A percentile compares a stretch with the other conserved stretches of the same genome.
Evolutionary conservation across 495 filamentous ascomycete species (phyloP).

Genomic region (Penicillium soppii): DNA sequence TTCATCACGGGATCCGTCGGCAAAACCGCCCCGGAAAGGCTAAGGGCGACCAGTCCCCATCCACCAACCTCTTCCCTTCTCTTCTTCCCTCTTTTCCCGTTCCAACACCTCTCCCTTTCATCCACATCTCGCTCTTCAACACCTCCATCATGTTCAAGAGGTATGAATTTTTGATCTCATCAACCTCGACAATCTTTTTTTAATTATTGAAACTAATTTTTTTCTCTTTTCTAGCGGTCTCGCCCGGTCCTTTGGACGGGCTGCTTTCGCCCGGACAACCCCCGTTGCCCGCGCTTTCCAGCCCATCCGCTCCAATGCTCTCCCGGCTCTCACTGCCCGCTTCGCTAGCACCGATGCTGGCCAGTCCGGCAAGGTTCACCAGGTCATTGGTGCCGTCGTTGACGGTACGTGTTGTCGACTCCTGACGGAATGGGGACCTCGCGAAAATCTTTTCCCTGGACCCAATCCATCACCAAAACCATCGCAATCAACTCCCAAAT

Average conservation of each 20-base stretch:
- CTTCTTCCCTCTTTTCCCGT: constrained; percentile 40
- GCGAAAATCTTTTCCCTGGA: constrained; percentile 49
- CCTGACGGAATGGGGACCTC: constrained; percentile 28
- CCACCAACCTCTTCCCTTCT: constrained; percentile 44
- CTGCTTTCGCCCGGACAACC: constrained; percentile 70
- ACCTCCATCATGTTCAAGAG: constrained; percentile 84
- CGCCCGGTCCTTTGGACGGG: constrained; percentile 74
- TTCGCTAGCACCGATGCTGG: constrained; percentile 67
- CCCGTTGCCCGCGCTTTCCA: constrained; percentile 65
- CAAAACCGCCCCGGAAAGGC: constrained; percentile 51
- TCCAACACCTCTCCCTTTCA: constrained; percentile 35
- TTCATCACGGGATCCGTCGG: constrained; percentile 53
- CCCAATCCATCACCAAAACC: constrained; percentile 33
- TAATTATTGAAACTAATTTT: constrained; percentile 43
- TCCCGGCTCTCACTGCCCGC: constrained; percentile 63
- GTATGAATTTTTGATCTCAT: constrained; percentile 55
- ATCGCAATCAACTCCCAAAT: constrained; percentile 37
- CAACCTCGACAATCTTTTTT: constrained; percentile 30
- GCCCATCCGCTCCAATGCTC: constrained; percentile 57
- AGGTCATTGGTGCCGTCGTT: constrained; percentile 73
- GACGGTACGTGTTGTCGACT: constrained; percentile 55
- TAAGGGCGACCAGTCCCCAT: constrained; percentile 43
- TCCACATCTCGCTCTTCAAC: constrained; percentile 50
- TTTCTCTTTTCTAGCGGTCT: constrained; percentile 59
- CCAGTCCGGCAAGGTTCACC: constrained; percentile 80